Evolutionary conservation across 2,329 filamentous ascomycete species (phyloP).

Genomic region (Camptophora hylomeconis): DNA sequence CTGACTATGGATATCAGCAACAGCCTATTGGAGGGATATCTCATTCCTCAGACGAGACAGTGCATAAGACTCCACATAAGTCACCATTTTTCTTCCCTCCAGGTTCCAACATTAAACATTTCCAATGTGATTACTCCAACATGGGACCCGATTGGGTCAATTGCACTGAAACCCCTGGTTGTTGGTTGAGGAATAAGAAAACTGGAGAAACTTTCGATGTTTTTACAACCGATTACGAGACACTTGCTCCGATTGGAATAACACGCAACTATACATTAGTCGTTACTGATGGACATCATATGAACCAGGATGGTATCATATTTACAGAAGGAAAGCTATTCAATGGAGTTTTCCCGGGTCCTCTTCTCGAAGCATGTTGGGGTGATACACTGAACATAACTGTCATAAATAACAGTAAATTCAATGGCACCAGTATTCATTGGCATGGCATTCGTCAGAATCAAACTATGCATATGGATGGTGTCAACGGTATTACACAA

Average conservation of each 20-base stretch:
- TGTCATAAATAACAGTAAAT: conserved; percentile 37
- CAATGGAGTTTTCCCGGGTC: conserved; percentile 54
- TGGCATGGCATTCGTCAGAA: conserved; percentile 49
- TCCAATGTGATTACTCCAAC: no score
- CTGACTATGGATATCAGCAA: no score
- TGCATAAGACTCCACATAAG: no score
- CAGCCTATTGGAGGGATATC: no score
- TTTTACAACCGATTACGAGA: conserved; percentile 7
- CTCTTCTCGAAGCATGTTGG: conserved; percentile 50
- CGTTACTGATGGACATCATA: conserved; percentile 1
- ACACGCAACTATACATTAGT: conserved; percentile 5
- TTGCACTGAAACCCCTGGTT: no score
- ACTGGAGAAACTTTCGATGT: conserved; percentile 4
- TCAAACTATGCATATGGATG: conserved; percentile 40
- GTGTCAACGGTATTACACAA: conserved; percentile 38
- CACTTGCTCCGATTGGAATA: conserved; percentile 4
- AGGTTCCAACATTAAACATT: no score
- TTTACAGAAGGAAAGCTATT: conserved; percentile 33
- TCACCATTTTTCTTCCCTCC: no score
- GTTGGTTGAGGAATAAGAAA: conserved; percentile 5
- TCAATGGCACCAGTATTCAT: conserved; percentile 48
- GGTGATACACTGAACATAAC: conserved; percentile 40
- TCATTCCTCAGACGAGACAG: no score
- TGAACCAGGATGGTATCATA: conserved; percentile 5
- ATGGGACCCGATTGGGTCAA: no score